Evolutionary conservation across 192 early-diverging fungal genomes (phyloP).

Genomic region (Linnemannia schmuckeri): DNA sequence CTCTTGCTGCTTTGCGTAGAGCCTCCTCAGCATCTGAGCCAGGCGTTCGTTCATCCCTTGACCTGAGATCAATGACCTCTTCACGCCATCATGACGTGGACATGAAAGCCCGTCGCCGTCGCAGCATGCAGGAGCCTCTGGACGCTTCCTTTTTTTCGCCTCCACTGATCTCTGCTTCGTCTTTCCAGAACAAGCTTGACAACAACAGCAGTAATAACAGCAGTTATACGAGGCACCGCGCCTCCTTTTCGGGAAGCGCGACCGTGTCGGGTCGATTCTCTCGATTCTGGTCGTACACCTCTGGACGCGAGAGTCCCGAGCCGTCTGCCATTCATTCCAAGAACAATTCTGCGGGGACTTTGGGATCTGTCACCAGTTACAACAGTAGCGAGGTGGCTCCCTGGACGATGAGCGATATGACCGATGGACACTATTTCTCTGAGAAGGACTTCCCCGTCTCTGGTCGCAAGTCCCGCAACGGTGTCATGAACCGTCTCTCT

Average conservation of each 20-base stretch:
- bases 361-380: neutral
- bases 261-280: constrained; percentile 52
- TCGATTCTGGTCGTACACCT: constrained; percentile 30
- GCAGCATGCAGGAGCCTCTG: constrained; percentile 39
- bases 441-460: constrained; percentile 6
- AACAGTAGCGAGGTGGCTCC: neutral
- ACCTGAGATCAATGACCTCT: constrained; percentile 16
- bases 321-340: neutral
- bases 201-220: neutral
- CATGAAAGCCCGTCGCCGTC: constrained; percentile 7
- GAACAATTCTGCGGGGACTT: constrained; percentile 6
- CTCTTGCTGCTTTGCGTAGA: constrained; percentile 4
- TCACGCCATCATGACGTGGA: neutral
- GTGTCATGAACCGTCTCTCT: constrained; percentile 35
- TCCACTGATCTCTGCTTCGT: neutral
- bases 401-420: neutral
- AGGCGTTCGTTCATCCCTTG: constrained; percentile 21
- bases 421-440: no score
- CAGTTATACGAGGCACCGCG: neutral
- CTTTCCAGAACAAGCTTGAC: constrained; percentile 4
- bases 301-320: constrained; percentile 11
- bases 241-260: constrained; percentile 42
- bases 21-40: constrained; percentile 19
- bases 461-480: neutral
- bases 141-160: neutral